Conservation (phyloP, 768 basidiomycete species). For the Rhizopogon rudus region DNA sequence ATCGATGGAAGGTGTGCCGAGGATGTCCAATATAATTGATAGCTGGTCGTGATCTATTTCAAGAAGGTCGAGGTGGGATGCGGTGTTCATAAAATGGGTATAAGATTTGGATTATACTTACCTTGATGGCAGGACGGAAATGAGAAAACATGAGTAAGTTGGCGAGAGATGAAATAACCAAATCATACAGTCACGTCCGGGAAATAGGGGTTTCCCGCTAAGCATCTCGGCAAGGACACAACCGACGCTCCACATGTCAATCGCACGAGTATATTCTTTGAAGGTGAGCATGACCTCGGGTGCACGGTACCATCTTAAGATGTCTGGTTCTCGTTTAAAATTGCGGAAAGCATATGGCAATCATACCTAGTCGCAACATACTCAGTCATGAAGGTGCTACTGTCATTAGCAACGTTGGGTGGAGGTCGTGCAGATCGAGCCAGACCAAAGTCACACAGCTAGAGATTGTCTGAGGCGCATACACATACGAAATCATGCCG, state of each 20-base stretch:
- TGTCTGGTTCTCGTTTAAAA: constrained; percentile 1
- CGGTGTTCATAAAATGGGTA: background rate
- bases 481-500: background rate
- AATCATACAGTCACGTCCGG: constrained; percentile 79
- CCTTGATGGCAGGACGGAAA: background rate
- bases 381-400: constrained; percentile 84
- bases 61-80: background rate
- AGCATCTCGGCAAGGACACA: constrained; percentile 92
- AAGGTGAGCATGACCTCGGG: constrained; percentile 99
- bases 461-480: background rate
- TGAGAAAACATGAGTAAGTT: constrained; percentile 3
- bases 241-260: constrained; percentile 85
- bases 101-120: constrained; percentile 3
- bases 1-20: constrained; percentile 86
- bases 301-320: constrained; percentile 85
- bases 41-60: constrained; percentile 85
- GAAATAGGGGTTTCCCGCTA: constrained; percentile 88
- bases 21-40: constrained; percentile 88
- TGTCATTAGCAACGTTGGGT: constrained; percentile 68
- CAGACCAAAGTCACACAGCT: constrained; percentile 87
- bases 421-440: constrained; percentile 75
- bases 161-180: background rate
- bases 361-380: constrained; percentile 88
- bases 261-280: constrained; percentile 88
- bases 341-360: background rate